Evolutionary conservation across 768 basidiomycete genomes (phyloP).

Genomic region (Boletus tylopilopsis): DNA sequence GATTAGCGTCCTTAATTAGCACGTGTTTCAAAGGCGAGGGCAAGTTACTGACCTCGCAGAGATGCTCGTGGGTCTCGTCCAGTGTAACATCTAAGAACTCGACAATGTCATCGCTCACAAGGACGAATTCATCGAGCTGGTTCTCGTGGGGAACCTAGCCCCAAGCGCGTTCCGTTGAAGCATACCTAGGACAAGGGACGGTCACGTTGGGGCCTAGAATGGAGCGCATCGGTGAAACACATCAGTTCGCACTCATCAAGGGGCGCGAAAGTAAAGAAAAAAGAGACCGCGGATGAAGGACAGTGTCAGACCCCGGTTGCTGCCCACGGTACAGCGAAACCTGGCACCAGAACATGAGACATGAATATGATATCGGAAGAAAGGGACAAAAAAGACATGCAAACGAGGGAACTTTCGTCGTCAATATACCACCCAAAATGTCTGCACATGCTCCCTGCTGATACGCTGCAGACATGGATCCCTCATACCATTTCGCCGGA

Average conservation of each 20-base stretch:
- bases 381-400: not conserved
- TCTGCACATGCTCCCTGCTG: conserved; percentile 1
- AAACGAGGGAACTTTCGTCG: conserved; percentile 1
- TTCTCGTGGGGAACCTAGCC: not conserved
- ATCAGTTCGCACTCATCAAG: not conserved
- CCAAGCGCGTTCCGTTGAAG: conserved; percentile 6
- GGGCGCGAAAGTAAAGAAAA: conserved; percentile 1
- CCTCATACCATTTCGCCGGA: not conserved
- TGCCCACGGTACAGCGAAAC: conserved; percentile 13
- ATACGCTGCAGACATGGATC: conserved; percentile 6
- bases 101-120: not conserved
- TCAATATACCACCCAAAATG: conserved; percentile 8
- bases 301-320: conserved; percentile 10
- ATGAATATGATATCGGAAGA: not conserved
- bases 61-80: conserved; percentile 9
- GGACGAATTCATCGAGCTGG: conserved; percentile 11
- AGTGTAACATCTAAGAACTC: conserved; percentile 18
- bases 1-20: too few species aligned
- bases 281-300: conserved; percentile 22
- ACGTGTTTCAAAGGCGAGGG: not conserved
- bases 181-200: conserved; percentile 7
- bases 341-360: conserved; percentile 4
- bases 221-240: conserved; percentile 1
- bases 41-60: conserved; percentile 16
- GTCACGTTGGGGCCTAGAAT: conserved; percentile 9